Conservation (phyloP, 2,329 filamentous ascomycete species). For the Aspergillus candidus region DNA sequence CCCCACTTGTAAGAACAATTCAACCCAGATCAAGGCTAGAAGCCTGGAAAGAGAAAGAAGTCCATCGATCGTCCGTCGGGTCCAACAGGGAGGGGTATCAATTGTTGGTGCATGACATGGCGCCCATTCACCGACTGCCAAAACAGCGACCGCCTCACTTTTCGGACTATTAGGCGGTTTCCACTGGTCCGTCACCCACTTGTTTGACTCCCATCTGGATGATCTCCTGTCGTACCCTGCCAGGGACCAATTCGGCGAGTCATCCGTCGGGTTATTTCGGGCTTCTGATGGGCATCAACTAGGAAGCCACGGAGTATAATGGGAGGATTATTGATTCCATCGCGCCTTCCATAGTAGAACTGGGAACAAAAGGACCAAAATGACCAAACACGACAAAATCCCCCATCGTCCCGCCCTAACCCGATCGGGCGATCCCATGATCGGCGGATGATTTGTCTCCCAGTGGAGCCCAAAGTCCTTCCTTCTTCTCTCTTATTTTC, state of each 20-base stretch:
- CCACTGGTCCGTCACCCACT: background rate
- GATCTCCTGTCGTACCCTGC: background rate
- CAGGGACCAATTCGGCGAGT: too few relatives aligned
- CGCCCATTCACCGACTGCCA: constrained; percentile 3
- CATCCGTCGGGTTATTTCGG: too few relatives aligned
- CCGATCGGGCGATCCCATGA: background rate
- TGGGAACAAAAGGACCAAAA: too few relatives aligned
- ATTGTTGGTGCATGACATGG: background rate
- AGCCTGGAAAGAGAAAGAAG: too few relatives aligned
- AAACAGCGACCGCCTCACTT: constrained; percentile 4
- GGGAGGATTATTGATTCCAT: background rate
- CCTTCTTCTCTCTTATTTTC: too few relatives aligned
- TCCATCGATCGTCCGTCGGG: too few relatives aligned
- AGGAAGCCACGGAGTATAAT: too few relatives aligned
- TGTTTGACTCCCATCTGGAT: background rate
- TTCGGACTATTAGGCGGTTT: background rate
- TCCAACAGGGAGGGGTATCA: constrained; percentile 1
- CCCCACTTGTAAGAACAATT: too few relatives aligned
- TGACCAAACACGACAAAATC: background rate
- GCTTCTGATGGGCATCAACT: too few relatives aligned
- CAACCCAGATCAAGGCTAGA: too few relatives aligned
- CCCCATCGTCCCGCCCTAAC: background rate
- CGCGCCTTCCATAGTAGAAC: background rate
- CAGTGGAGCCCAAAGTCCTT: too few relatives aligned
- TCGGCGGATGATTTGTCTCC: too few relatives aligned